phyloP scores from a whole-genome alignment of 352 stramenopile species.

The Phytophthora fragariae region DNA sequence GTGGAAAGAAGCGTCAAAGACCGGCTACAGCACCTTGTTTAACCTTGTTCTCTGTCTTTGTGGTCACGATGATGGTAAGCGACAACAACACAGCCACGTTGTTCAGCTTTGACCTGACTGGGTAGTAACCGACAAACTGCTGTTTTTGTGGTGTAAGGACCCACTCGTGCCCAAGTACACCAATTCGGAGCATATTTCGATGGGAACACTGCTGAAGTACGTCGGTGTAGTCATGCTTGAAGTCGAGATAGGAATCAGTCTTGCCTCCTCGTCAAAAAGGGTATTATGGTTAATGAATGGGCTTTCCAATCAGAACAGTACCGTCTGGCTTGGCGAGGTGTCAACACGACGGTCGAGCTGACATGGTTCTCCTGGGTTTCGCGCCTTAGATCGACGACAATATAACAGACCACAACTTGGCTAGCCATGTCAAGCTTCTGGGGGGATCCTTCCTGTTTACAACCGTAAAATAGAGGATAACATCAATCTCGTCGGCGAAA shows the following conservation, averaged over 20 bases:
- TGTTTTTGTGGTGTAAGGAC: conserved; percentile 6
- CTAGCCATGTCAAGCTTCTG: too few relatives aligned
- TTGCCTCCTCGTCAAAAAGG: neutral
- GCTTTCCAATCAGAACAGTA: too few relatives aligned
- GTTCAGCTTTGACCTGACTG: neutral
- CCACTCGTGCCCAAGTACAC: conserved; percentile 2
- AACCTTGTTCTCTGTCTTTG: conserved; percentile 8
- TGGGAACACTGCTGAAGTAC: conserved; percentile 3
- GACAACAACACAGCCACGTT: neutral
- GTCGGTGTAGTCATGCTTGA: neutral
- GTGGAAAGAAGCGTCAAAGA: conserved; percentile 5
- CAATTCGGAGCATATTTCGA: neutral
- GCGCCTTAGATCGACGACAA: too few relatives aligned
- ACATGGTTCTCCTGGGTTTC: too few relatives aligned
- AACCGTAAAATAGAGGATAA: too few relatives aligned
- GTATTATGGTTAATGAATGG: neutral
- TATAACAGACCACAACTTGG: too few relatives aligned
- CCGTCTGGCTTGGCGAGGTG: too few relatives aligned
- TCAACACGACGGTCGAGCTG: too few relatives aligned
- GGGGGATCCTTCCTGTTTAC: too few relatives aligned
- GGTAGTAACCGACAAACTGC: neutral
- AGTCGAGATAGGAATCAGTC: conserved; percentile 2
- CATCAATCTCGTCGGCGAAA: too few relatives aligned
- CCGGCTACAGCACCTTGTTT: conserved; percentile 12
- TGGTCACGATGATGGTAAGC: neutral